These are phyloP conservation scores for Macaranga tanarius DNA, from an alignment of 441 rosid genomes.

Conservation along the genomic window DNA sequence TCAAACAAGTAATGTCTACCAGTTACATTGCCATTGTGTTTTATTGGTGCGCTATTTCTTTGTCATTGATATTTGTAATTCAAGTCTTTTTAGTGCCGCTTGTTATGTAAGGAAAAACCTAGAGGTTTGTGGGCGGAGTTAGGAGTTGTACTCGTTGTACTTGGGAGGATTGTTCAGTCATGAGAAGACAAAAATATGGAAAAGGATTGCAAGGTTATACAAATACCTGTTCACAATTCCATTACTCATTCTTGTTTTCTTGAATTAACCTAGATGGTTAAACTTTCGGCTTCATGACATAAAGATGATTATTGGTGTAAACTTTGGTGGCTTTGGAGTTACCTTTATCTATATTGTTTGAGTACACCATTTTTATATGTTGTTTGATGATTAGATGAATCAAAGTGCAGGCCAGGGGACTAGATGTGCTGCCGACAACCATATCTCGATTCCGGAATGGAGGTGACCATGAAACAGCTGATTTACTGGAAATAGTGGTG, in stretches of 20 bases:
- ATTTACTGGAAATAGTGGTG: conserved; percentile 63
- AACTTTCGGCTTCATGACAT: neutral
- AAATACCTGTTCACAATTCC: neutral
- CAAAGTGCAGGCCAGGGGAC: conserved; percentile 75
- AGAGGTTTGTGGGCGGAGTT: too few species aligned
- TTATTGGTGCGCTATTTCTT: neutral
- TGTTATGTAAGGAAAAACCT: neutral
- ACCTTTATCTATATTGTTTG: neutral
- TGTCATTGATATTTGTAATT: neutral
- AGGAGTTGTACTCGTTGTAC: neutral
- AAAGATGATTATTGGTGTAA: neutral
- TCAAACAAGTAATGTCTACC: neutral
- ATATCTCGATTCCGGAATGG: conserved; percentile 75
- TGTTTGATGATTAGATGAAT: conserved; percentile 3
- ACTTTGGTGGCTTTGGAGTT: neutral
- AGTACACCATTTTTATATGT: neutral
- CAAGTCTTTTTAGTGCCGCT: neutral
- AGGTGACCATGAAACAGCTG: conserved; percentile 75
- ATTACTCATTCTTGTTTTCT: neutral
- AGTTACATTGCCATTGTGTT: neutral
- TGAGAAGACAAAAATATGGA: neutral
- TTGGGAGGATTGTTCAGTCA: neutral
- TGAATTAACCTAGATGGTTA: neutral
- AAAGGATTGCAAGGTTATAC: neutral
- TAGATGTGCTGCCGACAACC: conserved; percentile 82